phyloP scores from a whole-genome alignment of 2,329 filamentous ascomycete genomes.

The Fusarium austroafricanum region DNA sequence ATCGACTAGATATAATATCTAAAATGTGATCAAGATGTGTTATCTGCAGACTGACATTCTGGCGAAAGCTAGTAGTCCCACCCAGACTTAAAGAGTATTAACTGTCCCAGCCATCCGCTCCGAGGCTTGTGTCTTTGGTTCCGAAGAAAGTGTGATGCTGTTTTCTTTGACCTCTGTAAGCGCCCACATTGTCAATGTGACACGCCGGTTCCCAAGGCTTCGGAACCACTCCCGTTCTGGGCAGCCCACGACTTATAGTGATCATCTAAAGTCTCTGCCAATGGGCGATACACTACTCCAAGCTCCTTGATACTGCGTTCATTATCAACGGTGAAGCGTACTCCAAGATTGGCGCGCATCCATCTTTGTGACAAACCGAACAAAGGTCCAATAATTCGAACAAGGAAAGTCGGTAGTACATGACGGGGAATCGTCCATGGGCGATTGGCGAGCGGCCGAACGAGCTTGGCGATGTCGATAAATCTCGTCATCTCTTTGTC shows the following conservation, averaged over 20 bases:
- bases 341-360: constrained; percentile 1
- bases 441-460: background rate
- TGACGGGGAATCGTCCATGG: background rate
- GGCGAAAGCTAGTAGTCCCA: too few relatives aligned
- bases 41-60: too few relatives aligned
- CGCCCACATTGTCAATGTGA: too few relatives aligned
- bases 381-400: background rate
- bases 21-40: too few relatives aligned
- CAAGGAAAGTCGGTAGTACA: background rate
- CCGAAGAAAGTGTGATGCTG: too few relatives aligned
- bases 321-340: background rate
- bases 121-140: too few relatives aligned
- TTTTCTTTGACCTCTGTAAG: too few relatives aligned
- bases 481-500: background rate
- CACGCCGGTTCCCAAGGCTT: too few relatives aligned
- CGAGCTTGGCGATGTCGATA: background rate
- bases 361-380: background rate
- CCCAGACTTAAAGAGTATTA: too few relatives aligned
- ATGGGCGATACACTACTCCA: background rate
- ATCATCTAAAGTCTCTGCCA: background rate
- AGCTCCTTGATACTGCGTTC: background rate
- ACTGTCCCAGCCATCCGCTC: too few relatives aligned
- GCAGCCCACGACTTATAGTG: background rate
- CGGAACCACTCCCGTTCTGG: background rate
- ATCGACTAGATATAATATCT: too few relatives aligned